Percentiles rank a stretch among this genome's conserved stretches.
Conservation (phyloP, 1,139 yeast genomes). For the Geotrichum fermentans region DNA sequence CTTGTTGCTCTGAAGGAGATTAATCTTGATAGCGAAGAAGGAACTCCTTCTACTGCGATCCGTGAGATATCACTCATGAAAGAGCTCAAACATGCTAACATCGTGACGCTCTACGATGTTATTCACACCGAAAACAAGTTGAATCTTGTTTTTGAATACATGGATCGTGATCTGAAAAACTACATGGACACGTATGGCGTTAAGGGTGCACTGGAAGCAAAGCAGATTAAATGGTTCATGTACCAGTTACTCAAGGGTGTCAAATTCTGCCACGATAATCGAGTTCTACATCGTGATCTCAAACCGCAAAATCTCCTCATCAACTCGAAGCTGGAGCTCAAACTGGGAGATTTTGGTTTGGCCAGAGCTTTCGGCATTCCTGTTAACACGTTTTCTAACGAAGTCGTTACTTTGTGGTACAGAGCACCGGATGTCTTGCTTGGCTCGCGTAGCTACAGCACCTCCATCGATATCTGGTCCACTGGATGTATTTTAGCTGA, state of each 20-base stretch:
- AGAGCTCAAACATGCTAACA: conserved; percentile 90
- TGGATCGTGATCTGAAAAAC: conserved; percentile 90
- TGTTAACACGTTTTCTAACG: conserved; percentile 93
- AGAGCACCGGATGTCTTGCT: conserved; percentile 95
- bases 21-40: conserved; percentile 91
- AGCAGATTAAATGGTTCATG: conserved; percentile 83
- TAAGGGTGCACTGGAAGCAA: conserved; percentile 74
- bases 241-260: conserved; percentile 87
- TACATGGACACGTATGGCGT: conserved; percentile 87
- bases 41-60: conserved; percentile 97
- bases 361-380: conserved; percentile 99
- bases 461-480: conserved; percentile 97
- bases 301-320: conserved; percentile 93
- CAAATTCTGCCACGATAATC: conserved; percentile 89
- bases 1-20: conserved; percentile 93
- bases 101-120: conserved; percentile 88
- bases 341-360: conserved; percentile 94
- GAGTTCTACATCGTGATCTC: conserved; percentile 90
- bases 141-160: conserved; percentile 85
- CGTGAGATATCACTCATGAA: conserved; percentile 95
- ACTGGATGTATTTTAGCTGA: conserved; percentile 98
- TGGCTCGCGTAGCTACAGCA: conserved; percentile 92
- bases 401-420: conserved; percentile 97
- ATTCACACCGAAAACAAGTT: conserved; percentile 94
- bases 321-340: conserved; percentile 81